Percentiles rank a stretch among this genome's conserved stretches.
Evolutionary conservation across 2,329 filamentous ascomycete species (phyloP).

Genomic region (Fusarium sp.): DNA sequence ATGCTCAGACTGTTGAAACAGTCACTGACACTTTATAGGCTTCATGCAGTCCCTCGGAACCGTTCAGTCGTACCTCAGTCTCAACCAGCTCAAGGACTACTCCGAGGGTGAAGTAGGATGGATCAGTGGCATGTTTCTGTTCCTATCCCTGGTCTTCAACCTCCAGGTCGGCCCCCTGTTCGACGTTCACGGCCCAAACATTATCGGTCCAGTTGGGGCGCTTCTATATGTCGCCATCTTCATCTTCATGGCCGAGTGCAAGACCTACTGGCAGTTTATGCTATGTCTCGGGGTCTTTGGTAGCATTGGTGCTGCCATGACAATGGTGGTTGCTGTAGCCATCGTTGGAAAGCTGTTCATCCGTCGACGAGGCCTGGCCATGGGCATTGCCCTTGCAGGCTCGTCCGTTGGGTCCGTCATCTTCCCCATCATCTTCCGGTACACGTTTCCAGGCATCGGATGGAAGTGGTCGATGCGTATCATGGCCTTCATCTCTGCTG

Average conservation of each 20-base stretch:
- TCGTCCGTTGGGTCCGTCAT: slow-evolving; percentile 48
- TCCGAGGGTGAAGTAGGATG: slow-evolving; percentile 60
- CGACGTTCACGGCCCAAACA: slow-evolving; percentile 58
- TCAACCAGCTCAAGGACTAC: slow-evolving; percentile 57
- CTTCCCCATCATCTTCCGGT: slow-evolving; percentile 50
- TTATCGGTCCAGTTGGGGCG: slow-evolving; percentile 53
- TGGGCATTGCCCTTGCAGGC: slow-evolving; percentile 43
- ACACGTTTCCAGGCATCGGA: slow-evolving; percentile 44
- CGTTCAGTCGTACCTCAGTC: slow-evolving; percentile 59
- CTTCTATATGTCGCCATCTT: slow-evolving; percentile 53
- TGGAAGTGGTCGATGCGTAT: slow-evolving; percentile 52
- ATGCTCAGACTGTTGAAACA: background rate
- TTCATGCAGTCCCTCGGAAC: slow-evolving; percentile 62
- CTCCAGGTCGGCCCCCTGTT: slow-evolving; percentile 62
- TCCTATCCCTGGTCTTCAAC: slow-evolving; percentile 57
- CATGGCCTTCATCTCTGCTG: slow-evolving; percentile 46
- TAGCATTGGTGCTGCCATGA: slow-evolving; percentile 55
- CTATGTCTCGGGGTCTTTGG: slow-evolving; percentile 57
- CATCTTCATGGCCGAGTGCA: slow-evolving; percentile 60
- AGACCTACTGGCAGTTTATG: slow-evolving; percentile 61
- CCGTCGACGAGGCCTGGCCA: slow-evolving; percentile 40
- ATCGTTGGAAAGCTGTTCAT: slow-evolving; percentile 47
- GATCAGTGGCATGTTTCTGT: slow-evolving; percentile 61
- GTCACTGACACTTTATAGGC: slow-evolving; percentile 44
- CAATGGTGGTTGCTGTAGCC: slow-evolving; percentile 51